phyloP scores from a whole-genome alignment of 2,329 filamentous ascomycete genomes.

The Ceratocystis smalleyi region DNA sequence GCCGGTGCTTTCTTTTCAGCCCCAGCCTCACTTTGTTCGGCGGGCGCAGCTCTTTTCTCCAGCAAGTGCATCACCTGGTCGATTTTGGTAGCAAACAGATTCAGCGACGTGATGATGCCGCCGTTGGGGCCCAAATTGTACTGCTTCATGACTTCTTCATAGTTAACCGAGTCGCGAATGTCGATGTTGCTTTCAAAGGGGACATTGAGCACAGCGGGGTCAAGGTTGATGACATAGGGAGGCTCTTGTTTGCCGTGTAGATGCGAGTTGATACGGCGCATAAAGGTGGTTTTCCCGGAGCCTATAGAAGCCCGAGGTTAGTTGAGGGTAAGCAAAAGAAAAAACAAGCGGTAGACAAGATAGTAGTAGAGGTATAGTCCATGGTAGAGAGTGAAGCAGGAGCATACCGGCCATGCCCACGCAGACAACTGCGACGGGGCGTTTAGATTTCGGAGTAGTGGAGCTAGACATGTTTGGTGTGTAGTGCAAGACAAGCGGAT shows the following conservation, averaged over 20 bases:
- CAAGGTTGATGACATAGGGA: conserved; percentile 93
- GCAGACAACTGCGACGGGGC: conserved; percentile 70
- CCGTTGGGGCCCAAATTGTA: conserved; percentile 96
- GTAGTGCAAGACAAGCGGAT: neutral
- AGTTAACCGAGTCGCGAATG: conserved; percentile 96
- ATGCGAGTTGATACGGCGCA: conserved; percentile 93
- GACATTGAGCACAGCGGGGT: conserved; percentile 82
- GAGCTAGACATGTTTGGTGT: neutral
- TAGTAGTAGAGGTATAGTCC: too few relatives aligned
- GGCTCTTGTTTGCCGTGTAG: conserved; percentile 66
- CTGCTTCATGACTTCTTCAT: conserved; percentile 99
- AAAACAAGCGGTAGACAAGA: too few relatives aligned
- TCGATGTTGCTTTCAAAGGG: conserved; percentile 97
- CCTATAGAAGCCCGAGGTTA: conserved; percentile 31
- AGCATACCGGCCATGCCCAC: conserved; percentile 80
- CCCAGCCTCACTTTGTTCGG: neutral
- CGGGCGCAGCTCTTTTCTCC: conserved; percentile 61
- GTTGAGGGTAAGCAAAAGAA: neutral
- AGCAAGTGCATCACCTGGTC: conserved; percentile 82
- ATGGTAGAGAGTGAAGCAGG: neutral
- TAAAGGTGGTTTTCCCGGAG: conserved; percentile 98
- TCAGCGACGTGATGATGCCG: conserved; percentile 86
- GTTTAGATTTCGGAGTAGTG: conserved; percentile 9
- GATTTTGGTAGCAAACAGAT: conserved; percentile 94
- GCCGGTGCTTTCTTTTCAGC: conserved; percentile 72